A percentile compares a stretch with the other conserved stretches of the same genome.
phyloP scores from a whole-genome alignment of 2,329 filamentous ascomycete genomes.

The Fusarium virguliforme region DNA sequence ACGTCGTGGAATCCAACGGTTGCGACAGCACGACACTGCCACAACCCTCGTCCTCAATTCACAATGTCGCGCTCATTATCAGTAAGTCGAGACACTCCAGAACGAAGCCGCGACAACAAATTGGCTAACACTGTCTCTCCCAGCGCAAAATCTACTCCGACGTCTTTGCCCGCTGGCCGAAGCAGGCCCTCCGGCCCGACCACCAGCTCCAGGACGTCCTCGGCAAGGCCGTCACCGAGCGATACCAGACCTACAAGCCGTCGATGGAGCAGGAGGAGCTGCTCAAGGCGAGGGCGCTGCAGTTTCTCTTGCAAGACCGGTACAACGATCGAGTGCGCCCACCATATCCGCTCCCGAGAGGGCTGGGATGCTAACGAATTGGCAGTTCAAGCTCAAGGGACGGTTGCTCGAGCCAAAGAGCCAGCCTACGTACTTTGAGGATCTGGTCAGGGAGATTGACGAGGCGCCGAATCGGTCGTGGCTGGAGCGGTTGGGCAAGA shows the following conservation, averaged over 20 bases:
- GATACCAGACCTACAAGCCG: slow-evolving; percentile 54
- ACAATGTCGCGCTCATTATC: slow-evolving; percentile 56
- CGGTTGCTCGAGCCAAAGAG: slow-evolving; percentile 71
- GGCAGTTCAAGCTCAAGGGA: slow-evolving; percentile 61
- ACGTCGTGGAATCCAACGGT: slow-evolving; percentile 44
- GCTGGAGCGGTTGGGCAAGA: slow-evolving; percentile 67
- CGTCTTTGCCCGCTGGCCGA: slow-evolving; percentile 71
- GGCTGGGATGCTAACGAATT: slow-evolving; percentile 24
- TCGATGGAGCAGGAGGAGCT: slow-evolving; percentile 66
- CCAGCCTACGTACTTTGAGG: slow-evolving; percentile 75
- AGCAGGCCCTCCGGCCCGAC: slow-evolving; percentile 74
- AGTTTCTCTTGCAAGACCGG: slow-evolving; percentile 72
- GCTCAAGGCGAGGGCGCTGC: slow-evolving; percentile 72
- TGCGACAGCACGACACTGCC: slow-evolving; percentile 17
- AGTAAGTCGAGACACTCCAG: slow-evolving; percentile 41
- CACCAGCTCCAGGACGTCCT: slow-evolving; percentile 74
- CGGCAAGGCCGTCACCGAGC: slow-evolving; percentile 56
- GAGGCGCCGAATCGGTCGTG: slow-evolving; percentile 73
- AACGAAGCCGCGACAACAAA: neutral
- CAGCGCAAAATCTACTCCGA: slow-evolving; percentile 59
- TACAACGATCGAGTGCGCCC: slow-evolving; percentile 70
- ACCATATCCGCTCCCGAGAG: neutral
- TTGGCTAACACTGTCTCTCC: neutral
- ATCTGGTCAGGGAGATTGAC: slow-evolving; percentile 74
- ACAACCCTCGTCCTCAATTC: slow-evolving; percentile 37